Evolutionary conservation across 768 basidiomycete species (phyloP).

Genomic region (Macrolepiota dolichaula): DNA sequence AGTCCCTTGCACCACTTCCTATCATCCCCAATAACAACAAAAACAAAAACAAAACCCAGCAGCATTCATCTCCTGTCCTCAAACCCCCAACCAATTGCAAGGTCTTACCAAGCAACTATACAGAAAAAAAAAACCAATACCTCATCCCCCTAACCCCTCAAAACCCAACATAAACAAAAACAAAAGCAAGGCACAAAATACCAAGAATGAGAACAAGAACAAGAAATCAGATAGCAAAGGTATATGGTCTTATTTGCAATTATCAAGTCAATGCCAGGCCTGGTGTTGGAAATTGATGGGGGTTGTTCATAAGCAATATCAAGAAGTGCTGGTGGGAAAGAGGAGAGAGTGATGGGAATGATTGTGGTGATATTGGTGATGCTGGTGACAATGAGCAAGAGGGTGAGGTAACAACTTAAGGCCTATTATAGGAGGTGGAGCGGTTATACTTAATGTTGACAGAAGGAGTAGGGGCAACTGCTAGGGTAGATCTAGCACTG

Average conservation of each 20-base stretch:
- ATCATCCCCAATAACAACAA: not conserved
- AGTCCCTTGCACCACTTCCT: not conserved
- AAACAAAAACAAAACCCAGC: no score
- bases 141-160: not conserved
- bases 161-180: no score
- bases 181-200: no score
- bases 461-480: not conserved
- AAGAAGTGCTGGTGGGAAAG: not conserved
- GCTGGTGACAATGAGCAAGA: not conserved
- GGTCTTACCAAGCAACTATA: not conserved
- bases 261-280: slow-evolving; percentile 18
- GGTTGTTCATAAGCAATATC: slow-evolving; percentile 4
- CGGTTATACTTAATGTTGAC: not conserved
- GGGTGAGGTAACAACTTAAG: not conserved
- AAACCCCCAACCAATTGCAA: not conserved
- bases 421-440: not conserved
- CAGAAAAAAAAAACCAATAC: not conserved
- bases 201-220: not conserved
- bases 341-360: slow-evolving; percentile 17
- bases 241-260: not conserved
- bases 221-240: not conserved
- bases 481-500: slow-evolving; percentile 13
- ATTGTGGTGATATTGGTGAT: slow-evolving; percentile 12
- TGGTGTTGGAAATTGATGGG: slow-evolving; percentile 19
- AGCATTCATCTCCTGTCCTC: not conserved